Conservation (phyloP, 108 stramenopile genomes). For the Epipyxis sp. region DNA sequence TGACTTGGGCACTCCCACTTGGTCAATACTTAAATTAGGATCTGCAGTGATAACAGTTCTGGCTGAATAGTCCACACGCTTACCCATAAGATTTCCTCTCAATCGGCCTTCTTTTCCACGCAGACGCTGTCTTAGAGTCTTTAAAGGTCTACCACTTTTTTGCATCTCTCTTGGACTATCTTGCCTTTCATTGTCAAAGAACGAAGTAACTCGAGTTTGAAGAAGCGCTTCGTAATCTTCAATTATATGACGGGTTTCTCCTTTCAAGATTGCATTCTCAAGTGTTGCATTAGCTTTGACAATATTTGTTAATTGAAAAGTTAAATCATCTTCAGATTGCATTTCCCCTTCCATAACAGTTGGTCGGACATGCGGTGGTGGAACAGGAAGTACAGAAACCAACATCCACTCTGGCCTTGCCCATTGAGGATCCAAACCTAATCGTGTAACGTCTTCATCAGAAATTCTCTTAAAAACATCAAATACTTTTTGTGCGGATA, state of each 20-base stretch:
- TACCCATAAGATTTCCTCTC: conserved; percentile 98
- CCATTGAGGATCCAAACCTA: conserved; percentile 83
- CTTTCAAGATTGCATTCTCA: conserved; percentile 75
- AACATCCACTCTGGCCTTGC: conserved; percentile 96
- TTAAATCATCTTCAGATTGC: conserved; percentile 90
- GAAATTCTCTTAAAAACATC: conserved; percentile 84
- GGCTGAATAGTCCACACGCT: conserved; percentile 97
- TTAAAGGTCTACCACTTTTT: conserved; percentile 89
- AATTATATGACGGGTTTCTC: conserved; percentile 83
- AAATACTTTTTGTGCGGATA: conserved; percentile 75
- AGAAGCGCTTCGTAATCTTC: conserved; percentile 91
- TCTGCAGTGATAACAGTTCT: conserved; percentile 99
- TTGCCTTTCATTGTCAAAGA: conserved; percentile 90
- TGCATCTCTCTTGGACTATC: conserved; percentile 80
- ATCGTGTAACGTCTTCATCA: conserved; percentile 76
- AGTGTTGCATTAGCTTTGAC: conserved; percentile 90
- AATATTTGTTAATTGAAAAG: conserved; percentile 92
- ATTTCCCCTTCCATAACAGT: conserved; percentile 73
- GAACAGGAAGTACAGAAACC: conserved; percentile 90
- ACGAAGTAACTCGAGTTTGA: conserved; percentile 53
- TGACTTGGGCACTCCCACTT: conserved; percentile 94
- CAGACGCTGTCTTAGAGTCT: conserved; percentile 87
- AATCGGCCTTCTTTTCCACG: conserved; percentile 98
- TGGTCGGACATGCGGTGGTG: conserved; percentile 97
- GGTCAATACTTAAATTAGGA: conserved; percentile 96